Conservation (phyloP, 345 rosid species). For the Aegle marmelos region DNA sequence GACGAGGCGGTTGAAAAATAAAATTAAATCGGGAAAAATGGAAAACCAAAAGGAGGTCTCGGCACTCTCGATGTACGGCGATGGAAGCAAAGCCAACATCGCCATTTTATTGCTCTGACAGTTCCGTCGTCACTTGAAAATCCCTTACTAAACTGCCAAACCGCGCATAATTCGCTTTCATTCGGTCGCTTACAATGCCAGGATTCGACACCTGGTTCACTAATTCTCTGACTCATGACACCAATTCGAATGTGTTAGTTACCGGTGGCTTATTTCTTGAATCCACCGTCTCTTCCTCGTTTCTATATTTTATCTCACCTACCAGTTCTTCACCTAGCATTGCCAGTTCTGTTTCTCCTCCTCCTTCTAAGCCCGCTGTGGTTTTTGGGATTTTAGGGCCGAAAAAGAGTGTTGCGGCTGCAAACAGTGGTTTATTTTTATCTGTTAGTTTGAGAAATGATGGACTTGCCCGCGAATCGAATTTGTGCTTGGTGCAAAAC, state of each 20-base stretch:
- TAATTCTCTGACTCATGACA: slow-evolving; percentile 16
- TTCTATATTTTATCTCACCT: slow-evolving; percentile 36
- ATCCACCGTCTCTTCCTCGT: slow-evolving; percentile 38
- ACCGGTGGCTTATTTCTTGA: slow-evolving; percentile 68
- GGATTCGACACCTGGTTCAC: slow-evolving; percentile 20
- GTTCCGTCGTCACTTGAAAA: not conserved
- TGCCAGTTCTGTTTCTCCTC: slow-evolving; percentile 9
- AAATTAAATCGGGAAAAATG: not conserved
- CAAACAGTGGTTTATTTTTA: slow-evolving; percentile 24
- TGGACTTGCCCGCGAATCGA: slow-evolving; percentile 25
- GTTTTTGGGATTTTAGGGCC: slow-evolving; percentile 14
- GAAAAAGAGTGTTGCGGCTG: slow-evolving; percentile 12
- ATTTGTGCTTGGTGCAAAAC: slow-evolving; percentile 26
- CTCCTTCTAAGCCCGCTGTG: slow-evolving; percentile 12
- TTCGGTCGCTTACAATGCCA: slow-evolving; percentile 27
- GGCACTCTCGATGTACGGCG: slow-evolving; percentile 12
- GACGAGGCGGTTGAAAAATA: too few species aligned
- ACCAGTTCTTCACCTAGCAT: slow-evolving; percentile 13
- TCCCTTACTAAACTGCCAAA: not conserved
- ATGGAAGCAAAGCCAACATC: slow-evolving; percentile 33
- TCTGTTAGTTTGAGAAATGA: slow-evolving; percentile 55
- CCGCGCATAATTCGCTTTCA: not conserved
- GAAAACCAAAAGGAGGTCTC: not conserved
- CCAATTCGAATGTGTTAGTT: slow-evolving; percentile 24
- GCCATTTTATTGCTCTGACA: not conserved